Base-by-base conservation (phyloP, 352 stramenopile genomes). In the Thraustochytrium sp. region DNA sequence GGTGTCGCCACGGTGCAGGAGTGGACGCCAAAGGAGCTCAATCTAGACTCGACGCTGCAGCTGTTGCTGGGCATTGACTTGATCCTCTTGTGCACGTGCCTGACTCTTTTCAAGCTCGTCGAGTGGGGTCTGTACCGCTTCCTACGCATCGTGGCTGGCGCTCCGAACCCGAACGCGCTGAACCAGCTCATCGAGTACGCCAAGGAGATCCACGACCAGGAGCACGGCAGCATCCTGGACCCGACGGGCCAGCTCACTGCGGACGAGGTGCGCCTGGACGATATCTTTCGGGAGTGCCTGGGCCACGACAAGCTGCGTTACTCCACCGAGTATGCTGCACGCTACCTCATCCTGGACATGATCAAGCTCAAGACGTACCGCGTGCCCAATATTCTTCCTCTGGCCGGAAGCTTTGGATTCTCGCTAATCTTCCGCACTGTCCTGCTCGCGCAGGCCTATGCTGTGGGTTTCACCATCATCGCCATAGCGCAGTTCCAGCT, bases 271-370 rank as follows among this genome's bases (percentile, higher is more conserved):
- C 62, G 62, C 40, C 62, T 75, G 8, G 62, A 75, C 31, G 37
- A 54, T 4, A 55, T 75, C 31, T 38, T 75, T 21, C 13, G 13
- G 5, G 62, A 75, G 62, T 26, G 9, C 37, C 11, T 3, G 26
- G 37, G 40, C 5, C 62, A 75, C 26, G 62, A 75, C 62, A 75
- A 75, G 62, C 11, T 75, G 4, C 37, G 59, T 16, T 72, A 54
- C 40, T 75, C 62, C 4, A 26, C 62, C 3, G 62, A 75, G 2
- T 75, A 53, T 53, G 37, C 40, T 11, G 44, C 62, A 13, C 5
- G 21, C 23, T 11, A 75, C 44, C 11, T 51, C 5, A 51, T 75
- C 44, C 5, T 75, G 3, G 62, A 75, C 62, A 54, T 49, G 21
- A 54, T 75, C 62, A 51, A 75, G n/a, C 36, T 75, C 38, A 55